Evolutionary conservation across 768 basidiomycete species (phyloP), one percentile per base, ranked within the genome.

Genomic region (Neoboletus magnificus): DNA sequence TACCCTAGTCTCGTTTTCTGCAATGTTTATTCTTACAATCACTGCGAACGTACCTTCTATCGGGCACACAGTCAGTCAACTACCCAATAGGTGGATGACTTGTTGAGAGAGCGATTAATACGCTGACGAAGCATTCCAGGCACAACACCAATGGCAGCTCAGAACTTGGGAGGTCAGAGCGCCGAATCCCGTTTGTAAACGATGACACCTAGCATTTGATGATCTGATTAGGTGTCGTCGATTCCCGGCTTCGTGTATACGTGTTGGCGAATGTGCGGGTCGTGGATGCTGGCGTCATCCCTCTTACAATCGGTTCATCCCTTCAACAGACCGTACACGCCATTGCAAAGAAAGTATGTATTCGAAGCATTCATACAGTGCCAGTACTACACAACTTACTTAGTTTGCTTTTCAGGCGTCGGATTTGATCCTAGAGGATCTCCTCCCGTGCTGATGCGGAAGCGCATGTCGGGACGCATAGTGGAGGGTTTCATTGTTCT

Each of bases 91-190:
- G 37, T 54, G n/a, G 18, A 16, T 50, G 25, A 11, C 8, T 25
- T 15, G 16, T 3, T 15, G n/a, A 40, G 4, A 32, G 25, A n/a
- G 16, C 33, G 22, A 40, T 20, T 9, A 5, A 20, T 20, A 4
- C 7, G 5, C 40, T 55, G 32, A 51, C 53, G 4, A 30, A 36
- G 12, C 6, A 37, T 25, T 9, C 1, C 29, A 55, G 54, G 54
- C 27, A 55, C 41, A 23, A 43, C 54, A 6, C n/a, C 49, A 1
- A 55, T 55, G 49, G 54, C 54, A 29, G 25, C 48, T 23, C 39
- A 42, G 40, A 11, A 51, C 9, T 18, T 51, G 15, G 35, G 50
- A 44, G 50, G 54, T 42, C 11, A 42, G 32, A 35, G 15, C 5
- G 5, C n/a, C 1, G 16, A 8, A 10, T 35, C 23, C 12, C 13